phyloP scores from a whole-genome alignment of 1,139 yeast species.

The Candida gigantensis region DNA sequence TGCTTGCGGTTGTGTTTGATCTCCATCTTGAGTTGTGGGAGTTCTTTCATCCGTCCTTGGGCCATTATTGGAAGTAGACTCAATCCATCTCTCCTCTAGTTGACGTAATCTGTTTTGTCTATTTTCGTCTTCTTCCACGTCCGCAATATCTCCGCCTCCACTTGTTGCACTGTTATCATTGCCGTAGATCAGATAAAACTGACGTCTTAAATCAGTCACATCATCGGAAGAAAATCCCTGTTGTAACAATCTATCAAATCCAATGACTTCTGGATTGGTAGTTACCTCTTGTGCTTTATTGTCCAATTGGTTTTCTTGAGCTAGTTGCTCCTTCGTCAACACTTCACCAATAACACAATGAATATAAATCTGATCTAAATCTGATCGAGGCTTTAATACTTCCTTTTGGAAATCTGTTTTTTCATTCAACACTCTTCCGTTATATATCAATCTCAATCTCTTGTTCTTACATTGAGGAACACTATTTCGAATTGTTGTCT shows the following conservation, averaged over 20 bases:
- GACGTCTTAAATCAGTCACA: slow-evolving; percentile 67
- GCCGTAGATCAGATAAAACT: slow-evolving; percentile 64
- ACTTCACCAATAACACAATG: slow-evolving; percentile 84
- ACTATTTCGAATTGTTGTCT: slow-evolving; percentile 28
- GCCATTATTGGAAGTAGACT: slow-evolving; percentile 58
- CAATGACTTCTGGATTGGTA: slow-evolving; percentile 71
- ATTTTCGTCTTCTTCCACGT: slow-evolving; percentile 44
- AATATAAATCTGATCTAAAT: slow-evolving; percentile 47
- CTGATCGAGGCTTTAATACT: slow-evolving; percentile 34
- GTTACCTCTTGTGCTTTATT: slow-evolving; percentile 50
- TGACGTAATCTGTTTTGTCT: slow-evolving; percentile 50
- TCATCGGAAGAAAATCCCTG: slow-evolving; percentile 86
- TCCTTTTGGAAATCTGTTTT: slow-evolving; percentile 57
- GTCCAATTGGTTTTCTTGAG: slow-evolving; percentile 63
- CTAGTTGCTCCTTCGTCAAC: slow-evolving; percentile 57
- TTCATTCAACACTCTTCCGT: slow-evolving; percentile 70
- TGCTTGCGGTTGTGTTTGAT: slow-evolving; percentile 9
- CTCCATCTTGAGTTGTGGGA: slow-evolving; percentile 5
- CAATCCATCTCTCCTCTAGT: slow-evolving; percentile 89
- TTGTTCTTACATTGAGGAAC: slow-evolving; percentile 35
- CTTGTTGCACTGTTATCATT: slow-evolving; percentile 14
- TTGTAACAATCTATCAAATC: slow-evolving; percentile 78
- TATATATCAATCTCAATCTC: slow-evolving; percentile 69
- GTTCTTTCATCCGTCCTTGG: slow-evolving; percentile 13
- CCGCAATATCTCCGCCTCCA: slow-evolving; percentile 28